Conservation (phyloP, 768 basidiomycete genomes). For the Neoboletus magnificus region DNA sequence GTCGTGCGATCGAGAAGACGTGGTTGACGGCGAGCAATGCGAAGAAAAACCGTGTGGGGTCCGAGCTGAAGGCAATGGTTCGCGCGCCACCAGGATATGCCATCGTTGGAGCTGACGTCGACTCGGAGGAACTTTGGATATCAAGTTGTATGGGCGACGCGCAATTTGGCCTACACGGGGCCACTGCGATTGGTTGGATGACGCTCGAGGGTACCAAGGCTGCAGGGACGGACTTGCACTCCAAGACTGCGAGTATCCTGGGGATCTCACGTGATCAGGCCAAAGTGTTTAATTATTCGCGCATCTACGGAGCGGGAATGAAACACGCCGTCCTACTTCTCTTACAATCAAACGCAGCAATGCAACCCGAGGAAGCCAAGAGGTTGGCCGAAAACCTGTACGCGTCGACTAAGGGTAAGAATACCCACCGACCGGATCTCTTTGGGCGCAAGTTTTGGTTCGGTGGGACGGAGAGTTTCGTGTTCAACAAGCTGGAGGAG, state of each 20-base stretch:
- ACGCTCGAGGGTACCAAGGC: conserved; percentile 96
- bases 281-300: conserved; percentile 98
- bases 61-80: conserved; percentile 97
- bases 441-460: conserved; percentile 92
- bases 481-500: conserved; percentile 97
- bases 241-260: conserved; percentile 90
- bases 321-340: conserved; percentile 87
- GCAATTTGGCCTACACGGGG: conserved; percentile 95
- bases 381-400: conserved; percentile 83
- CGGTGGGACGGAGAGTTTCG: conserved; percentile 91
- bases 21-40: conserved; percentile 99
- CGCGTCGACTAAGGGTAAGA: conserved; percentile 88
- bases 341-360: conserved; percentile 76
- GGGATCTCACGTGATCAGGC: conserved; percentile 93
- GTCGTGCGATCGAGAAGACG: conserved; percentile 94
- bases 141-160: conserved; percentile 98
- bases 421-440: conserved; percentile 69
- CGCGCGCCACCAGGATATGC: conserved; percentile 90
- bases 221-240: conserved; percentile 93
- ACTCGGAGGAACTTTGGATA: conserved; percentile 99
- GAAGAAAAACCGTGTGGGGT: conserved; percentile 96
- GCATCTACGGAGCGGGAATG: conserved; percentile 98
- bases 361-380: conserved; percentile 76
- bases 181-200: conserved; percentile 99
- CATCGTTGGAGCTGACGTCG: conserved; percentile 97